A percentile compares a stretch with the other conserved stretches of the same genome.
Conservation (phyloP, 2,329 filamentous ascomycete genomes). For the Oidium heveae region DNA sequence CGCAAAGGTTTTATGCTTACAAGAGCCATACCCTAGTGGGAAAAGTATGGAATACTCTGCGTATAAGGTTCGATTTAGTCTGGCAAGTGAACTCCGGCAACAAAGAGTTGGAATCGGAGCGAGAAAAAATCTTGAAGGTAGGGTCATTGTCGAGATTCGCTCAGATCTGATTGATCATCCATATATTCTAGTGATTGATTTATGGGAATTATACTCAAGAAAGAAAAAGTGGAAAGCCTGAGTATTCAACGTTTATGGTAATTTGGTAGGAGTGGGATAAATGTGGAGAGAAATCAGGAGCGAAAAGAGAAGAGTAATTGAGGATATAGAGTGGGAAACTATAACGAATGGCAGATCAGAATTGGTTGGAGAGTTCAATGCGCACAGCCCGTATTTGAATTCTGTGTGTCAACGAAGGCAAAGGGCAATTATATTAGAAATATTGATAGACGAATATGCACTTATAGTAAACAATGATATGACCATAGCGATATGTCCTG, state of each 20-base stretch:
- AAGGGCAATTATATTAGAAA: background rate
- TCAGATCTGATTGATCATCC: background rate
- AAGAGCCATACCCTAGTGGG: background rate
- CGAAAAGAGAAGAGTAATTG: background rate
- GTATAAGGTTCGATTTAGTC: background rate
- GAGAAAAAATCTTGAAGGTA: background rate
- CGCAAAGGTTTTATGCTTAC: background rate
- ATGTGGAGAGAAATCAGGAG: background rate
- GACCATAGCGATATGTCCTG: background rate
- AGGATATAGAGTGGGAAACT: background rate
- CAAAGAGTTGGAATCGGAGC: background rate
- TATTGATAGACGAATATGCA: background rate
- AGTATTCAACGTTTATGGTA: background rate
- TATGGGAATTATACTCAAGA: background rate
- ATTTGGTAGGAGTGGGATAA: background rate
- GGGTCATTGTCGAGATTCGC: background rate
- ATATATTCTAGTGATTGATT: background rate
- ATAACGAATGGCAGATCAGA: background rate
- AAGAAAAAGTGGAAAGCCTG: background rate
- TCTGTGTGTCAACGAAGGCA: background rate
- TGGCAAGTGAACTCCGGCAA: background rate
- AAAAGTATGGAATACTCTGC: background rate
- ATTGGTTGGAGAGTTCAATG: background rate
- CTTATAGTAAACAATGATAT: background rate
- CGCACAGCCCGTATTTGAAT: background rate